Evolutionary conservation across 768 basidiomycete species (phyloP).

Genomic region (Amanita muscaria): DNA sequence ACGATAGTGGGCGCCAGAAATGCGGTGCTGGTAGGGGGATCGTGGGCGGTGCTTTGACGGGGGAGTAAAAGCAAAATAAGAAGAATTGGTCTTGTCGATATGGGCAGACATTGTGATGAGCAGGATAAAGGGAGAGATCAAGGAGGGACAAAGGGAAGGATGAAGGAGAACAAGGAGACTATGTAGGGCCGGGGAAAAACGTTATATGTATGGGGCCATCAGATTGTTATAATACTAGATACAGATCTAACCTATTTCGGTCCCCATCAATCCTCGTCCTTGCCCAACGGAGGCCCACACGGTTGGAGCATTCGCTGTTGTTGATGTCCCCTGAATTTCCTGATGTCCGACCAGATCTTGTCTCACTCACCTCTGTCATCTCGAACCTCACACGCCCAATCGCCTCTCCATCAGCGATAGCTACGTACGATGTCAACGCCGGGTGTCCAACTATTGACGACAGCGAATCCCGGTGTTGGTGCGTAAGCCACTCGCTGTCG

Average conservation of each 20-base stretch:
- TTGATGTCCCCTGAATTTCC: not conserved
- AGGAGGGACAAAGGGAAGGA: not conserved
- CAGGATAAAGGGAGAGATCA: not conserved
- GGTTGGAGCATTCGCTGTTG: constrained; percentile 87
- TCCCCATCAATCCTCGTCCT: constrained; percentile 61
- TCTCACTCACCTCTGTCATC: constrained; percentile 7
- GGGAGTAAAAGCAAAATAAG: not conserved
- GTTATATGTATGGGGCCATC: too few relatives aligned
- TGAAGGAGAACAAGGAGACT: not conserved
- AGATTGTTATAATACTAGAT: too few relatives aligned
- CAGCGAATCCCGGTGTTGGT: constrained; percentile 95
- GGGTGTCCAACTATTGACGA: constrained; percentile 91
- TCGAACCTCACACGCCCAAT: constrained; percentile 45
- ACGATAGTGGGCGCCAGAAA: constrained; percentile 26
- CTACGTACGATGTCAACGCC: constrained; percentile 74
- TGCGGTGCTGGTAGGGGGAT: constrained; percentile 9
- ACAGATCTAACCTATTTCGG: too few relatives aligned
- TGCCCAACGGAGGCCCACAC: constrained; percentile 84
- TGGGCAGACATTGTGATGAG: not conserved
- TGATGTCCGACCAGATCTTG: not conserved
- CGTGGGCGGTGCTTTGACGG: constrained; percentile 3
- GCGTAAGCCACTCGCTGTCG: constrained; percentile 89
- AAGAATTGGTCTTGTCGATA: too few relatives aligned
- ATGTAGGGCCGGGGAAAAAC: not conserved
- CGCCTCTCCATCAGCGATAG: constrained; percentile 92